Conservation (phyloP, 768 basidiomycete species). For the Hericium alpestre region DNA sequence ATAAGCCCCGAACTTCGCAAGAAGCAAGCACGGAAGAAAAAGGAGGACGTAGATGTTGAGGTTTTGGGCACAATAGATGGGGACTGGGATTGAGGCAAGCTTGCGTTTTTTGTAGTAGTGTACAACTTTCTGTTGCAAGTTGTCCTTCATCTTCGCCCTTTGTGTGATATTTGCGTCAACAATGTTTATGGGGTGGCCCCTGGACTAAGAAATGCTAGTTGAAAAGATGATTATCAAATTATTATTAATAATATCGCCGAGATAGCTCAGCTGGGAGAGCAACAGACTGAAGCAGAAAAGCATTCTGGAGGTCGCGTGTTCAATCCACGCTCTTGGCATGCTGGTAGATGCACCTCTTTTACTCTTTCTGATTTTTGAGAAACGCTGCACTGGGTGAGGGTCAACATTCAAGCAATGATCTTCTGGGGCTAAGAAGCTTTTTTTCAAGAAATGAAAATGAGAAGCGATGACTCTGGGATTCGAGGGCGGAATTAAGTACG, state of each 20-base stretch:
- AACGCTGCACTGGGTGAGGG: not conserved
- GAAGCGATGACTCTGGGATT: no score
- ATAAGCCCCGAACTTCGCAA: not conserved
- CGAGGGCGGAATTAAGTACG: no score
- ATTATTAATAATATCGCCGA: no score
- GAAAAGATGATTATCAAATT: no score
- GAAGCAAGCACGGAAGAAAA: constrained; percentile 3
- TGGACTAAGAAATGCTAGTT: no score
- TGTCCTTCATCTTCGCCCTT: no score
- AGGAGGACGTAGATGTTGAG: constrained; percentile 18
- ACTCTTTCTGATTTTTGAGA: no score
- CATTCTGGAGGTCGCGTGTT: constrained; percentile 9
- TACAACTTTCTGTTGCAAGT: no score
- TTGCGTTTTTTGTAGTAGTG: no score
- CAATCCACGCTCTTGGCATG: constrained; percentile 11
- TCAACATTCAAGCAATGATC: not conserved
- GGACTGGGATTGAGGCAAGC: constrained; percentile 6
- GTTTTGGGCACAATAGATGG: constrained; percentile 20
- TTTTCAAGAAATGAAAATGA: no score
- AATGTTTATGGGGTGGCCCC: no score
- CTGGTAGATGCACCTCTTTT: no score
- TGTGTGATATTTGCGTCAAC: not conserved
- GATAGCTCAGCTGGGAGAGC: constrained; percentile 24
- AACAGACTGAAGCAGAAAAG: constrained; percentile 19
- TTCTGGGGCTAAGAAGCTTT: not conserved